Evolutionary conservation across 768 basidiomycete species (phyloP).

Genomic region (Lactarius tabidus): DNA sequence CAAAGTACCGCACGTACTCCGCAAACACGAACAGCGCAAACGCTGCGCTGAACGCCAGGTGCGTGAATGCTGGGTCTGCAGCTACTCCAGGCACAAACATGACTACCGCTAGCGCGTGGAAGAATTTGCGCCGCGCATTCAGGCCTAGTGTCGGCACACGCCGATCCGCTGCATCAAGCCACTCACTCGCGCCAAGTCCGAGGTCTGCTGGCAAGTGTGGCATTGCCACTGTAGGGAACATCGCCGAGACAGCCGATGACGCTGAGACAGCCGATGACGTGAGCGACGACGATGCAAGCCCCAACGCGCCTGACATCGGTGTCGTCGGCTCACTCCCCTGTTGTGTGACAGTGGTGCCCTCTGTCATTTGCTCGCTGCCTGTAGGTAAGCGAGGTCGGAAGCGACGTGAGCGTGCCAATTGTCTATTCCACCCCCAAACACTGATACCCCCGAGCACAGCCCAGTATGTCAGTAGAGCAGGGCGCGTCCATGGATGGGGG

Average conservation of each 20-base stretch:
- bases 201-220: constrained; percentile 45
- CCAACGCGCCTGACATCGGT: constrained; percentile 12
- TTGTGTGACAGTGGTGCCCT: background rate
- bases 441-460: constrained; percentile 71
- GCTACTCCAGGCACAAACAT: constrained; percentile 97
- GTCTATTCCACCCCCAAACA: constrained; percentile 93
- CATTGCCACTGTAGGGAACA: constrained; percentile 36
- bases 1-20: constrained; percentile 98
- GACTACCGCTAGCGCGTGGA: constrained; percentile 90
- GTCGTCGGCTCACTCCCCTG: constrained; percentile 17
- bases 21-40: constrained; percentile 94
- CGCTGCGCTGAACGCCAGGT: constrained; percentile 90
- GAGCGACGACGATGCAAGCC: constrained; percentile 5
- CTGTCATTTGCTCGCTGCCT: constrained; percentile 2
- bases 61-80: constrained; percentile 92
- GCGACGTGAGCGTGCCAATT: constrained; percentile 72
- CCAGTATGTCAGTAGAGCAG: constrained; percentile 83
- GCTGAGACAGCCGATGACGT: constrained; percentile 19
- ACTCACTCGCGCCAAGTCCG: constrained; percentile 49
- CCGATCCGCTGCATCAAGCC: constrained; percentile 85
- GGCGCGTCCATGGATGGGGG: constrained; percentile 70
- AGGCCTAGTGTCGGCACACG: constrained; percentile 84
- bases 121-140: constrained; percentile 93
- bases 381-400: constrained; percentile 46
- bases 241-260: constrained; percentile 16